Conservation (phyloP, 2,329 filamentous ascomycete species). For the Claviceps sp. region DNA sequence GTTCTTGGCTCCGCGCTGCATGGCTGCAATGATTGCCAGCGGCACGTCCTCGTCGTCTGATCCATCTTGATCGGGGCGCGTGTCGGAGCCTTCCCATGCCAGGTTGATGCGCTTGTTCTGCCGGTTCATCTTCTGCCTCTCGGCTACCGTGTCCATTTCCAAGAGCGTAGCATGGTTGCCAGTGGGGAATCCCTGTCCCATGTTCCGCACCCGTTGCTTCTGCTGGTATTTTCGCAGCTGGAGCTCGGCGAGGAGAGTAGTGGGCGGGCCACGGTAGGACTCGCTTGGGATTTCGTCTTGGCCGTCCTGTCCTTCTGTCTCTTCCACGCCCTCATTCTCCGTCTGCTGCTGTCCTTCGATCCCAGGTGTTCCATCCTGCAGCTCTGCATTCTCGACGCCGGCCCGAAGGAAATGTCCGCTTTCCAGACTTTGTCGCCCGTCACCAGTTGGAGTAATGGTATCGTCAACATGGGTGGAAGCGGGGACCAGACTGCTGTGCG, state of each 20-base stretch:
- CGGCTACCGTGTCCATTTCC: slow-evolving; percentile 79
- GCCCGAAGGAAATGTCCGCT: slow-evolving; percentile 6
- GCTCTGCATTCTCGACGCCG: slow-evolving; percentile 16
- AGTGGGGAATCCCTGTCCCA: slow-evolving; percentile 47
- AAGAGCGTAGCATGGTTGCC: slow-evolving; percentile 87
- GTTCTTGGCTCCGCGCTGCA: slow-evolving; percentile 38
- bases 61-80: slow-evolving; percentile 28
- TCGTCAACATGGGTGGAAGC: slow-evolving; percentile 7
- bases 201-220: slow-evolving; percentile 56
- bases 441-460: slow-evolving; percentile 5
- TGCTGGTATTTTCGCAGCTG: slow-evolving; percentile 84
- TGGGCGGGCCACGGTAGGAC: slow-evolving; percentile 58
- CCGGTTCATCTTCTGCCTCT: slow-evolving; percentile 65
- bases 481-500: slow-evolving; percentile 13
- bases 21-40: slow-evolving; percentile 61
- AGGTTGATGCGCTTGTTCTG: slow-evolving; percentile 66
- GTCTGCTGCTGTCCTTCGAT: slow-evolving; percentile 10
- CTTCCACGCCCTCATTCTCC: slow-evolving; percentile 29
- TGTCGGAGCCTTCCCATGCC: slow-evolving; percentile 69
- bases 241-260: slow-evolving; percentile 82
- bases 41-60: slow-evolving; percentile 76
- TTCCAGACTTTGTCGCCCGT: slow-evolving; percentile 1
- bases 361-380: slow-evolving; percentile 5
- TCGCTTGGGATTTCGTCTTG: slow-evolving; percentile 26
- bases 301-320: slow-evolving; percentile 23